Conservation (phyloP, 192 early-diverging fungal species). For the Backusella australiensis region DNA sequence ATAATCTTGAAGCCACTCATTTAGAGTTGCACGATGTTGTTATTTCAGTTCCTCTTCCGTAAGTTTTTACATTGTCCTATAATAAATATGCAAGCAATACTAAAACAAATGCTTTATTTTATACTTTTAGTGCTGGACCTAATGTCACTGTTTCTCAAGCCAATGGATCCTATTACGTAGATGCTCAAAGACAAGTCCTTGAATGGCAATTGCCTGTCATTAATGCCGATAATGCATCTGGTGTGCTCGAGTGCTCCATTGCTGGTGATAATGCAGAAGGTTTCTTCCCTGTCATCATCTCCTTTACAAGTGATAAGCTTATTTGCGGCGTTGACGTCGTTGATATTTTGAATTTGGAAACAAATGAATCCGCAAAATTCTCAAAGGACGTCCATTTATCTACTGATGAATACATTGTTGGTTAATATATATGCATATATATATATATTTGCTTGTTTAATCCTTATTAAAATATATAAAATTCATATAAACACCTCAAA, state of each 20-base stretch:
- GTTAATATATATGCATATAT: slow-evolving; percentile 39
- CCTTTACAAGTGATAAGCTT: slow-evolving; percentile 68
- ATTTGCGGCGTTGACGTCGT: slow-evolving; percentile 77
- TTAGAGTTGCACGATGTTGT: slow-evolving; percentile 85
- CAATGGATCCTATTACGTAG: slow-evolving; percentile 80
- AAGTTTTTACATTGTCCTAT: slow-evolving; percentile 28
- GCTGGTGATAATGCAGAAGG: slow-evolving; percentile 69
- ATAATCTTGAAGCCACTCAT: slow-evolving; percentile 76
- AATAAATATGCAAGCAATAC: not conserved
- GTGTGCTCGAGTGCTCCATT: slow-evolving; percentile 85
- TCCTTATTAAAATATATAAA: not conserved
- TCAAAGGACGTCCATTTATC: slow-evolving; percentile 70
- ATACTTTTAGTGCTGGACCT: not conserved
- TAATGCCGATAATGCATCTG: slow-evolving; percentile 70
- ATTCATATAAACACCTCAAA: not conserved
- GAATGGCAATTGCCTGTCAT: slow-evolving; percentile 88
- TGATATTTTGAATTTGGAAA: slow-evolving; percentile 48
- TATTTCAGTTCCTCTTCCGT: slow-evolving; percentile 88
- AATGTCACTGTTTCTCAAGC: slow-evolving; percentile 74
- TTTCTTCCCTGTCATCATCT: slow-evolving; percentile 86
- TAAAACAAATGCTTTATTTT: slow-evolving; percentile 36
- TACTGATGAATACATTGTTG: slow-evolving; percentile 81
- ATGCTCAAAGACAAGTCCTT: slow-evolving; percentile 65
- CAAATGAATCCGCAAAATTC: slow-evolving; percentile 63
- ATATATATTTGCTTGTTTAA: not conserved